Evolutionary conservation across 768 basidiomycete genomes (phyloP), one percentile per base, ranked within the genome.

Genomic region (Russula compacta): DNA sequence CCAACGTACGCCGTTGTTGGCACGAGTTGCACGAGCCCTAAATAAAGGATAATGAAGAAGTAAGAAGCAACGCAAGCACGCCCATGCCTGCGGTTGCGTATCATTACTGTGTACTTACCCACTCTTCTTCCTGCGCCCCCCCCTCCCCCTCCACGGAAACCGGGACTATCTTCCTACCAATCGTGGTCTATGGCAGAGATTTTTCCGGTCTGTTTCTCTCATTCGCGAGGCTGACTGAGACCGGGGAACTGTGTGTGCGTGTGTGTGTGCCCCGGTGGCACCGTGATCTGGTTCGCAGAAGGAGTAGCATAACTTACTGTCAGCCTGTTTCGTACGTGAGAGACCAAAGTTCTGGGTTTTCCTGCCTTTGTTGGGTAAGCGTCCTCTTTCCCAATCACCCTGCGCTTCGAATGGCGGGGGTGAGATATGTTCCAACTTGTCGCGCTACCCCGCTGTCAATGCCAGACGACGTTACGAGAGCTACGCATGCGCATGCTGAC

Each of bases 131-230:
- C 39, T 40, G 15, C 39, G 39, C 42, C 17, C 42, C 6, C 17
- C 17, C n/a, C 42, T 8, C 17, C n/a, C n/a, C n/a, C n/a, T n/a
- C n/a, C 17, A 49, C 32, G 48, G 48, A 32, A 49, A 33, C 17
- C 32, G 32, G 48, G 48, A 17, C 36, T 12, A 48, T 48, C 48
- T 57, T 10, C 24, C 3, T 29, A 3, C 46, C 17, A 29, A 39
- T n/a, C 35, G 17, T n/a, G 56, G n/a, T 12, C n/a, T 29, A 29
- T 29, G 39, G 47, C 39, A 58, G 56, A 58, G n/a, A 29, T 29
- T 58, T 48, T 58, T n/a, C n/a, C 47, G 56, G 35, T 48, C 49
- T 50, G 17, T 49, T 36, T n/a, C n/a, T n/a, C 38, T 39, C 56
- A 39, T 48, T 47, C 32, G 33, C n/a, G 35, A 36, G 19, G 49